A percentile compares a stretch with the other conserved stretches of the same genome.
phyloP scores from a whole-genome alignment of 75 land plant genomes.

The Cryptomeria japonica region DNA sequence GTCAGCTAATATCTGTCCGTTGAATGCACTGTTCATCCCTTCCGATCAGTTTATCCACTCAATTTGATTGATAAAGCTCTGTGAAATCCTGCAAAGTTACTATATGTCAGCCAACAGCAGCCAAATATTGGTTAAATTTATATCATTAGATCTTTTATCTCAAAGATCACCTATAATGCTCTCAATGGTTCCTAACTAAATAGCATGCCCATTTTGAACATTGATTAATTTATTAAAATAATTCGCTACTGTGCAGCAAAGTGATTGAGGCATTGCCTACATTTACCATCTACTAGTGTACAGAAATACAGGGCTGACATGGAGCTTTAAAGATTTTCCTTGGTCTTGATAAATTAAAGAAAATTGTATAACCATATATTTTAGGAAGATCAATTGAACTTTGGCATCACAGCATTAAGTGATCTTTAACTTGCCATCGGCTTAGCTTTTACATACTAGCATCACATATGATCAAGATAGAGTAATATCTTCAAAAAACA shows the following conservation, averaged over 20 bases:
- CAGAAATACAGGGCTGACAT: neutral
- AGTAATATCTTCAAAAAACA: neutral
- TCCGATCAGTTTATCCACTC: neutral
- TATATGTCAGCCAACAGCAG: neutral
- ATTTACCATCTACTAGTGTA: neutral
- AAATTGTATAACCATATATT: neutral
- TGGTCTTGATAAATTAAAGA: neutral
- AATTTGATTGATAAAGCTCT: conserved; percentile 1
- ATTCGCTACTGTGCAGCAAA: neutral
- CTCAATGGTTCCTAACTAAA: neutral
- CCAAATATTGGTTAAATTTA: neutral
- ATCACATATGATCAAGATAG: neutral
- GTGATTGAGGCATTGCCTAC: neutral
- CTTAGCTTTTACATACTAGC: neutral
- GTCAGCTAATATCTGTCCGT: conserved; percentile 77
- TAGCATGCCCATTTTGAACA: neutral
- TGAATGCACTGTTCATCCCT: conserved; percentile 82
- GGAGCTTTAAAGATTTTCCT: neutral
- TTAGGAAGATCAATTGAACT: neutral
- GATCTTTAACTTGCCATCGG: neutral
- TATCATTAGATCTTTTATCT: neutral
- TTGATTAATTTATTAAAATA: neutral
- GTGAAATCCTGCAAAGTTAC: neutral
- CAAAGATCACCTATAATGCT: neutral
- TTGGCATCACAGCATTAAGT: neutral